These are phyloP conservation scores for Pythium brassicae DNA, from an alignment of 352 stramenopile species.

Conservation along the genomic window DNA sequence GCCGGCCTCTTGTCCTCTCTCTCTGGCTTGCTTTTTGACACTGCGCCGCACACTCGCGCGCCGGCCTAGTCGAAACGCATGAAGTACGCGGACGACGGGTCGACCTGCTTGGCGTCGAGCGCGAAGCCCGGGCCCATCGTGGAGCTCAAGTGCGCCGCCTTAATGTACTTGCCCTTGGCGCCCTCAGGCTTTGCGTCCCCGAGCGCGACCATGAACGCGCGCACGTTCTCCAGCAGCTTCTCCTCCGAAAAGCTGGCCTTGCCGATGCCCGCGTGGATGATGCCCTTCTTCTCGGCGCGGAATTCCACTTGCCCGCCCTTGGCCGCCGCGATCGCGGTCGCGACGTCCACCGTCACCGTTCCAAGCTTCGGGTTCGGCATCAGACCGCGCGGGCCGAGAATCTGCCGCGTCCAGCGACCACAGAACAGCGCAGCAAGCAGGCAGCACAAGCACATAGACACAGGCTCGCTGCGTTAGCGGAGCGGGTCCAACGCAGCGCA, in stretches of 20 bases:
- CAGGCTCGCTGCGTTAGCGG: too few relatives aligned
- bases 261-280: conserved; percentile 85
- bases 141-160: conserved; percentile 80
- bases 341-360: conserved; percentile 92
- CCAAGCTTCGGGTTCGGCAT: conserved; percentile 98
- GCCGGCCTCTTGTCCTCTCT: not conserved
- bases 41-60: not conserved
- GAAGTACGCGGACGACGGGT: conserved; percentile 78
- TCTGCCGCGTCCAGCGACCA: conserved; percentile 12
- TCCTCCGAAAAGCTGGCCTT: conserved; percentile 89
- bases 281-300: conserved; percentile 88
- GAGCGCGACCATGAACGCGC: conserved; percentile 90
- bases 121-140: conserved; percentile 79
- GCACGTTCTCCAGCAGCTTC: conserved; percentile 90
- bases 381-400: conserved; percentile 94
- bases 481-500: not conserved
- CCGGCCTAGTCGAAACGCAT: conserved; percentile 65
- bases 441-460: not conserved
- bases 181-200: conserved; percentile 89
- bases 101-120: conserved; percentile 82
- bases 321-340: conserved; percentile 72
- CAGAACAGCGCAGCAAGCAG: too few relatives aligned
- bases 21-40: not conserved
- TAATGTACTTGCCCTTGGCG: conserved; percentile 94
- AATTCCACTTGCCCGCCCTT: conserved; percentile 86